A percentile compares a stretch with the other conserved stretches of the same genome.
phyloP scores from a whole-genome alignment of 306 rosid species.

The Biancaea sappan region DNA sequence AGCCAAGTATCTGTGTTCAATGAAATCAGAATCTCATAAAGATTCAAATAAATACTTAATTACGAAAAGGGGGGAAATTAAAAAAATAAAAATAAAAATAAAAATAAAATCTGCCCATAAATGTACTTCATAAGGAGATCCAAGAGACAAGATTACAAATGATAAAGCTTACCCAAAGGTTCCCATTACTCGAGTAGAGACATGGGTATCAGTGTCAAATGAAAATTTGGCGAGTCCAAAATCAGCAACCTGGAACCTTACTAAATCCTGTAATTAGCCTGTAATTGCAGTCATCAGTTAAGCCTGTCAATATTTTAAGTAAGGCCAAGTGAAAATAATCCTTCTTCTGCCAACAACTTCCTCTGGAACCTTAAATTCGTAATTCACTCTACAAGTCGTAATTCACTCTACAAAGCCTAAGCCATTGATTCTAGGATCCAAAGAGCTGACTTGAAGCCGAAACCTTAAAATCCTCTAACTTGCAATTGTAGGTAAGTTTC shows the following conservation, averaged over 20 bases:
- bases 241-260: conserved; percentile 78
- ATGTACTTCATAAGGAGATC: background rate
- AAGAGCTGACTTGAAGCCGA: background rate
- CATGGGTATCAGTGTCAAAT: conserved; percentile 60
- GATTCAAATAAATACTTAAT: background rate
- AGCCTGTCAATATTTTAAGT: too few relatives aligned
- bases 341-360: background rate
- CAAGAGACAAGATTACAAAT: conserved; percentile 6
- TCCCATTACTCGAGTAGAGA: conserved; percentile 76
- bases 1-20: conserved; percentile 58
- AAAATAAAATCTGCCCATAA: background rate
- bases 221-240: conserved; percentile 69
- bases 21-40: conserved; percentile 29
- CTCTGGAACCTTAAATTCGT: background rate
- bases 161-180: conserved; percentile 60
- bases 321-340: too few relatives aligned
- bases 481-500: background rate
- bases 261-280: too few relatives aligned
- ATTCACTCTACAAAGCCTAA: background rate
- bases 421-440: background rate
- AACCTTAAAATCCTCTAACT: background rate
- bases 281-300: too few relatives aligned
- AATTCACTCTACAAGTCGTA: too few relatives aligned
- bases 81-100: too few relatives aligned
- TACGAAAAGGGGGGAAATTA: background rate